Evolutionary conservation across 805 yeast species (phyloP).

Genomic region (Hyphopichia homilentoma): DNA sequence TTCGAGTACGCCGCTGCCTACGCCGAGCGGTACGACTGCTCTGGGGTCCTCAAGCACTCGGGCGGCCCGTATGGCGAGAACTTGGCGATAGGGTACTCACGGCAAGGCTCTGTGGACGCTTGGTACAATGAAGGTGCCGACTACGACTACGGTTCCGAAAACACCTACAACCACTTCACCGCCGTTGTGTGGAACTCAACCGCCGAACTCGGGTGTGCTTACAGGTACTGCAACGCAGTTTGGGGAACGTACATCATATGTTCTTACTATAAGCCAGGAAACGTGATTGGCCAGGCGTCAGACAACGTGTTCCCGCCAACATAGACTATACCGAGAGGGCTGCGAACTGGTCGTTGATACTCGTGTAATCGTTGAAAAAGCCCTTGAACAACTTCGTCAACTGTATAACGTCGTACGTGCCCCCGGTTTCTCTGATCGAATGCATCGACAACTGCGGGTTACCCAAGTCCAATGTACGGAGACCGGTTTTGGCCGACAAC

Average conservation of each 20-base stretch:
- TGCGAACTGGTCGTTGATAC: background rate
- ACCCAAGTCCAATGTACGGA: constrained; percentile 85
- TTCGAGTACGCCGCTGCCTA: constrained; percentile 28
- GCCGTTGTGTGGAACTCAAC: constrained; percentile 36
- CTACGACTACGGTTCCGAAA: constrained; percentile 25
- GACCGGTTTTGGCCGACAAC: constrained; percentile 80
- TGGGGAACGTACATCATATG: constrained; percentile 38
- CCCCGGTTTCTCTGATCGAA: constrained; percentile 88
- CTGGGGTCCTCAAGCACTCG: constrained; percentile 31
- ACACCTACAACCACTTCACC: constrained; percentile 35
- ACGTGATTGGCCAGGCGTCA: constrained; percentile 20
- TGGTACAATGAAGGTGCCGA: constrained; percentile 36
- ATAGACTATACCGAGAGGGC: constrained; percentile 1
- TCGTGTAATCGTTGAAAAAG: constrained; percentile 45
- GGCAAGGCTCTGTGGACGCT: constrained; percentile 31
- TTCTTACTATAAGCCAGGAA: constrained; percentile 32
- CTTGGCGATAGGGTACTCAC: constrained; percentile 34
- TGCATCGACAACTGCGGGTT: constrained; percentile 94
- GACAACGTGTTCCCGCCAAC: constrained; percentile 22
- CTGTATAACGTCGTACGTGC: constrained; percentile 64
- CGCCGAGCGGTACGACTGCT: constrained; percentile 31
- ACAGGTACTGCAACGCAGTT: constrained; percentile 23
- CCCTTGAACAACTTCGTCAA: constrained; percentile 59
- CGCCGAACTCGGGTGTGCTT: constrained; percentile 31
- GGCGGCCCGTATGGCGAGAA: constrained; percentile 36